A percentile compares a stretch with the other conserved stretches of the same genome.
Conservation (phyloP, 2,329 filamentous ascomycete species). For the Helicocarpus griseus region DNA sequence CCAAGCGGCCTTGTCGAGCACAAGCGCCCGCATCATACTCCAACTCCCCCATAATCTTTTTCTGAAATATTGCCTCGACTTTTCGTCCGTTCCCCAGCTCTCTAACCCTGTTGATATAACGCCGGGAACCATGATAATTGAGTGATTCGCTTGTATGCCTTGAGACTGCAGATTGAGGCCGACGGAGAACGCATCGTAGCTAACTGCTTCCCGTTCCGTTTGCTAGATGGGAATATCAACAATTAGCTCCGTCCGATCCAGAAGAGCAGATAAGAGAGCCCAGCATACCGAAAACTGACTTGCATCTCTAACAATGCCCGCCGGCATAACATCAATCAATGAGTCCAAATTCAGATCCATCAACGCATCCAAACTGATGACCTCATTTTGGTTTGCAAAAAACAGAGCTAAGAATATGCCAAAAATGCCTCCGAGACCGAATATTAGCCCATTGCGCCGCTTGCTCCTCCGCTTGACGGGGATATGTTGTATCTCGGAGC, state of each 20-base stretch:
- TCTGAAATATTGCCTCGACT: slow-evolving; percentile 81
- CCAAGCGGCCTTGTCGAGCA: slow-evolving; percentile 88
- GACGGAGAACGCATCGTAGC: slow-evolving; percentile 89
- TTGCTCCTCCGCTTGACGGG: slow-evolving; percentile 45
- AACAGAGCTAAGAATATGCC: slow-evolving; percentile 82
- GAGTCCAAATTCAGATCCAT: slow-evolving; percentile 69
- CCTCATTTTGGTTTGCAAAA: slow-evolving; percentile 79
- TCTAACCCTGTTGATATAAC: slow-evolving; percentile 96
- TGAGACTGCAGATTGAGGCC: slow-evolving; percentile 73
- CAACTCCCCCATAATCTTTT: slow-evolving; percentile 95
- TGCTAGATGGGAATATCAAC: slow-evolving; percentile 38
- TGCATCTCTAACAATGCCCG: slow-evolving; percentile 75
- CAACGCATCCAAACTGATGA: slow-evolving; percentile 72
- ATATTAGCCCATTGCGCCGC: slow-evolving; percentile 70
- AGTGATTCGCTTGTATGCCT: slow-evolving; percentile 71
- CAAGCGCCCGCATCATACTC: slow-evolving; percentile 95
- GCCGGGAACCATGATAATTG: slow-evolving; percentile 93
- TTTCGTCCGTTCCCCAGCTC: slow-evolving; percentile 85
- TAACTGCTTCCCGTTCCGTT: slow-evolving; percentile 76
- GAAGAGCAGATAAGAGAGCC: not conserved
- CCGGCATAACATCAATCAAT: slow-evolving; percentile 77
- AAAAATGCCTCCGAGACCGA: slow-evolving; percentile 79
- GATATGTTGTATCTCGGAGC: slow-evolving; percentile 20
- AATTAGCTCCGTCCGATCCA: slow-evolving; percentile 8
- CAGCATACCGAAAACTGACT: slow-evolving; percentile 65